These are phyloP conservation scores for Coemansia sp. DNA, from an alignment of 192 early-diverging fungal species.

Conservation along the genomic window DNA sequence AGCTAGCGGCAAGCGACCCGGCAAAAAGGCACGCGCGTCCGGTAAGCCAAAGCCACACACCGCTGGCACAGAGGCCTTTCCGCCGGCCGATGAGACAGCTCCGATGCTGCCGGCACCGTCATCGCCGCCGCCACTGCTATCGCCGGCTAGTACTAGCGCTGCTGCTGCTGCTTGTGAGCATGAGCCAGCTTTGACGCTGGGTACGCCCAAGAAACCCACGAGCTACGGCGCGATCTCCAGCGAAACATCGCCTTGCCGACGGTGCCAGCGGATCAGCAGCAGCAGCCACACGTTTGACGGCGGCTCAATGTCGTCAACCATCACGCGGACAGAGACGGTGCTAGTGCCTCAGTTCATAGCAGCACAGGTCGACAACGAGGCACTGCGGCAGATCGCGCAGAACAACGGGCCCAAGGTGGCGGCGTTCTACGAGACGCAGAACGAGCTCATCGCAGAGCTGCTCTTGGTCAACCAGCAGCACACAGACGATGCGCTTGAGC, in stretches of 20 bases:
- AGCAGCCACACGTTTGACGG: conserved; percentile 2
- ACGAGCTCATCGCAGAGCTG: conserved; percentile 47
- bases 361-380: conserved; percentile 41
- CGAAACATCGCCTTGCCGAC: conserved; percentile 11
- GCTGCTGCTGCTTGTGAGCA: not conserved
- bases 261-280: conserved; percentile 14
- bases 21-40: not conserved
- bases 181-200: not conserved
- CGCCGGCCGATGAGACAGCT: not conserved
- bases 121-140: not conserved
- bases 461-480: conserved; percentile 50
- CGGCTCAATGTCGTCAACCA: conserved; percentile 27
- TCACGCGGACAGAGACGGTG: conserved; percentile 35
- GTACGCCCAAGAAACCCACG: not conserved
- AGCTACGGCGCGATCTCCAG: conserved; percentile 16
- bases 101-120: not conserved
- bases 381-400: conserved; percentile 26
- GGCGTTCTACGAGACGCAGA: conserved; percentile 51
- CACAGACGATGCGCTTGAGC: conserved; percentile 42
- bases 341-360: conserved; percentile 50
- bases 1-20: not conserved
- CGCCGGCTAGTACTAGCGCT: not conserved
- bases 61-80: not conserved
- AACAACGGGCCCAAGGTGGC: conserved; percentile 37
- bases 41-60: not conserved